Evolutionary conservation across 768 basidiomycete species (phyloP), one percentile per base, ranked within the genome.

Genomic region (Tulasnella sp.): DNA sequence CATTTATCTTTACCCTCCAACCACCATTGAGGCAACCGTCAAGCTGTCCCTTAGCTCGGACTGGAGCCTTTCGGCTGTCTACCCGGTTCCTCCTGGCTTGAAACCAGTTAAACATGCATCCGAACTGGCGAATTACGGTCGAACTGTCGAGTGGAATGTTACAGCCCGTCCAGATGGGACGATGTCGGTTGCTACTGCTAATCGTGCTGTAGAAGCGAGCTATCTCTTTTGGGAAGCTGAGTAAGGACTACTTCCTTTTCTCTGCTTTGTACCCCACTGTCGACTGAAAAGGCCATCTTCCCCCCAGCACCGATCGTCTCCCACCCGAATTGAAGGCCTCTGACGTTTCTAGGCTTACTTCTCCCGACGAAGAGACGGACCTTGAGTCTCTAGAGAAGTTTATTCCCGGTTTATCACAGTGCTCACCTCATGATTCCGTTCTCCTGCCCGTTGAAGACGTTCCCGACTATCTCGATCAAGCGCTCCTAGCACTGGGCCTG

Each of bases 41-140:
- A 62, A 80, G 1, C 84, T 88, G 14, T 83, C 83, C 18, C 82
- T 88, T 24, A 79, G 78, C 0, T 82, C 82, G 19, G 79, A 85
- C 27, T 86, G 86, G 86, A 62, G 80, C 10, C 85, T 87, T 56
- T 86, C 85, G 3, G 83, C 83, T 0, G 81, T 86, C 6, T 86
- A 87, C 79, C 87, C 86, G 14, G 84, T 62, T 78, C 84, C 36
- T 84, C 84, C 40, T 21, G 48, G 48, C 6, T 21, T 24, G 18
- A 27, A 62, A 14, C 58, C n/a, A 62, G 18, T n/a, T 27, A 34
- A n/a, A 10, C 10, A 0, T 14, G n/a, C 24, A 27, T 62, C 31
- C 2, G 31, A 62, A 10, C 10, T 9, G 58, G 58, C 27, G 8
- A 16, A 34, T 3, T 62, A 27, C 10, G 58, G 27, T 14, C 31